Evolutionary conservation across 1,139 yeast species (phyloP).

Genomic region (Yamadazyma sp.): DNA sequence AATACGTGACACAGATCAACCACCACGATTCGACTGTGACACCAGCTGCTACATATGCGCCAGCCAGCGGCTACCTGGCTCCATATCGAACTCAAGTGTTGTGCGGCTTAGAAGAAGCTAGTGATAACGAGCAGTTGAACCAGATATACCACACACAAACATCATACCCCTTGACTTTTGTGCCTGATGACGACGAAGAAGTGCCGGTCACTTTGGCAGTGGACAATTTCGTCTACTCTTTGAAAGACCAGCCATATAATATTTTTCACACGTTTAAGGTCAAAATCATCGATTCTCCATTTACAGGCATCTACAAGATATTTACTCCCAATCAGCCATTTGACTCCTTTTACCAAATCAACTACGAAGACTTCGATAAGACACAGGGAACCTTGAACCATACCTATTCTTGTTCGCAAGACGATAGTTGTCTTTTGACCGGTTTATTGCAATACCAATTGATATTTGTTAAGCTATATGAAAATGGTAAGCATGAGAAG

Average conservation of each 20-base stretch:
- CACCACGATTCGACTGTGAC: not conserved
- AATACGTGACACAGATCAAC: constrained; percentile 2
- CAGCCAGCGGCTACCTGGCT: constrained; percentile 1
- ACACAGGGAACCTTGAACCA: constrained; percentile 8
- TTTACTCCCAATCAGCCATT: constrained; percentile 8
- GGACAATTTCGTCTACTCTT: constrained; percentile 7
- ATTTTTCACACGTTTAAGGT: constrained; percentile 8
- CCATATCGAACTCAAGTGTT: constrained; percentile 6
- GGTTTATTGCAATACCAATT: constrained; percentile 9
- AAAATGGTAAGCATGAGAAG: constrained; percentile 8
- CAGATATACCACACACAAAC: constrained; percentile 9
- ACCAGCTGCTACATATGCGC: constrained; percentile 1
- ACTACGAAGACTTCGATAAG: constrained; percentile 4
- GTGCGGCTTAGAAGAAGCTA: constrained; percentile 7
- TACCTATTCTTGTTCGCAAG: constrained; percentile 9
- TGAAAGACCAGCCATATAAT: constrained; percentile 5
- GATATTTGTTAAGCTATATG: constrained; percentile 6
- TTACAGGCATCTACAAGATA: constrained; percentile 8
- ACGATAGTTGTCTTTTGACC: constrained; percentile 9
- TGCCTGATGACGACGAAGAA: constrained; percentile 4
- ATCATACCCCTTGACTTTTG: constrained; percentile 6
- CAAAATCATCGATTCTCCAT: constrained; percentile 6
- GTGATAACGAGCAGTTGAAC: constrained; percentile 3
- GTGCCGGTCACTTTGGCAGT: constrained; percentile 8
- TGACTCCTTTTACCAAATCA: constrained; percentile 6